Evolutionary conservation across 179 eudicot genomes (phyloP).

Genomic region (Spinacia oleracea): DNA sequence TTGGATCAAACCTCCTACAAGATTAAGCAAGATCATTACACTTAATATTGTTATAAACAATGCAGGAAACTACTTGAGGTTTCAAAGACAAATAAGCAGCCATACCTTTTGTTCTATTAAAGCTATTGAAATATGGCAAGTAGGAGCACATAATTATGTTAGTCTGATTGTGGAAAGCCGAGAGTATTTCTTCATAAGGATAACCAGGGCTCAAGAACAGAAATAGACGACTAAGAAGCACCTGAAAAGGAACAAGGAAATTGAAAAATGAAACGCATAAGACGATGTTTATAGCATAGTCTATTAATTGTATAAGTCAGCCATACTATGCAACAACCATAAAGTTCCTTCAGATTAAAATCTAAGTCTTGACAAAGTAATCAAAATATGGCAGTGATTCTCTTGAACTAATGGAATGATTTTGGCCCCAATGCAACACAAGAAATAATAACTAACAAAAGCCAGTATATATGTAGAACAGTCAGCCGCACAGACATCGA

Average conservation of each 20-base stretch:
- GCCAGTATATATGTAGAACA: not conserved
- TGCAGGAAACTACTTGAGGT: not conserved
- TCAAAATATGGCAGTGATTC: not conserved
- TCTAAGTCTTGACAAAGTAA: not conserved
- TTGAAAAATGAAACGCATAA: no score
- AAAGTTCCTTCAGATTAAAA: not conserved
- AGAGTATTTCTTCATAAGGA: constrained; percentile 87
- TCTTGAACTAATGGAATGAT: not conserved
- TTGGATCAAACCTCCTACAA: constrained; percentile 86
- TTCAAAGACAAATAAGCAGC: not conserved
- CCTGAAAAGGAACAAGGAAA: constrained; percentile 38
- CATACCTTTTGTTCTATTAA: constrained; percentile 89
- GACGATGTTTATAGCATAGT: no score
- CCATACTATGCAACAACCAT: not conserved
- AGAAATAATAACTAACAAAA: not conserved
- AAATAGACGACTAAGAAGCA: constrained; percentile 82
- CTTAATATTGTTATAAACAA: not conserved
- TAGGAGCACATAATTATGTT: constrained; percentile 85
- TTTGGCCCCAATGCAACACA: not conserved
- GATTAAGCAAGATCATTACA: constrained; percentile 1
- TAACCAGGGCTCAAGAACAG: constrained; percentile 91
- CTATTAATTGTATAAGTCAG: not conserved
- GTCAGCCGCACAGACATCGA: not conserved
- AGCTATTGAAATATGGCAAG: constrained; percentile 76
- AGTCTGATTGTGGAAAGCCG: constrained; percentile 85